A percentile compares a stretch with the other conserved stretches of the same genome.
Conservation (phyloP, 805 yeast species). For the Saturnispora sekii region DNA sequence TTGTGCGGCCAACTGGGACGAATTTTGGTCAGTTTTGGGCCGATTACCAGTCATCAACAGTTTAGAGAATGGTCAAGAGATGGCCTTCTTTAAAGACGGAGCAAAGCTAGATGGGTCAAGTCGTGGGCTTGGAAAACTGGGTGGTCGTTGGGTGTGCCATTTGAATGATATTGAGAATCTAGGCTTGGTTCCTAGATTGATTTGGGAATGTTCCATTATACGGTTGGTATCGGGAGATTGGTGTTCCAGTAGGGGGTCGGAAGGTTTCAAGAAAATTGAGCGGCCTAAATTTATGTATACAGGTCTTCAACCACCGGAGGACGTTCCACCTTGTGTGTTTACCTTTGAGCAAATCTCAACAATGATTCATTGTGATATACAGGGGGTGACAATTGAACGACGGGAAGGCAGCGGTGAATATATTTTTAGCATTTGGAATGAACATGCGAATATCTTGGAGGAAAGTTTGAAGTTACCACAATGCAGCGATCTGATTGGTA, state of each 20-base stretch:
- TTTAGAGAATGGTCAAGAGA: slow-evolving; percentile 39
- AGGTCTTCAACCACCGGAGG: slow-evolving; percentile 9
- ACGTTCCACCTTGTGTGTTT: neutral
- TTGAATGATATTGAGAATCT: slow-evolving; percentile 10
- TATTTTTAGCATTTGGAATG: slow-evolving; percentile 54
- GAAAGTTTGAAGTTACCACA: slow-evolving; percentile 6
- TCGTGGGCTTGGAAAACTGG: slow-evolving; percentile 35
- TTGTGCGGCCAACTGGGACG: slow-evolving; percentile 26
- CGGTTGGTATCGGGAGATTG: slow-evolving; percentile 33
- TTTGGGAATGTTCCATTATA: slow-evolving; percentile 50
- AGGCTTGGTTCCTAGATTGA: slow-evolving; percentile 26
- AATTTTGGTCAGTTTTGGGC: slow-evolving; percentile 39
- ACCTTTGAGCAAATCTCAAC: slow-evolving; percentile 6
- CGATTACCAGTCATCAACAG: slow-evolving; percentile 31
- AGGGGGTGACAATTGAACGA: slow-evolving; percentile 51
- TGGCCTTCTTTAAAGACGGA: slow-evolving; percentile 48
- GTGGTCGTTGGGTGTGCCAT: slow-evolving; percentile 52
- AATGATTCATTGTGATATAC: slow-evolving; percentile 38
- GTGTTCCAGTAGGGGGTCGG: neutral
- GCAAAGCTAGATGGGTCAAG: slow-evolving; percentile 61
- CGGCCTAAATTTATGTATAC: too few relatives aligned
- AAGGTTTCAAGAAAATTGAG: too few relatives aligned
- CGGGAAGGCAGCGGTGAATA: slow-evolving; percentile 21
- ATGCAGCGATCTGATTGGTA: neutral
- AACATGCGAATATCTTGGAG: slow-evolving; percentile 31